Conservation (phyloP, 768 basidiomycete species). For the Lactifluus echinatus region DNA sequence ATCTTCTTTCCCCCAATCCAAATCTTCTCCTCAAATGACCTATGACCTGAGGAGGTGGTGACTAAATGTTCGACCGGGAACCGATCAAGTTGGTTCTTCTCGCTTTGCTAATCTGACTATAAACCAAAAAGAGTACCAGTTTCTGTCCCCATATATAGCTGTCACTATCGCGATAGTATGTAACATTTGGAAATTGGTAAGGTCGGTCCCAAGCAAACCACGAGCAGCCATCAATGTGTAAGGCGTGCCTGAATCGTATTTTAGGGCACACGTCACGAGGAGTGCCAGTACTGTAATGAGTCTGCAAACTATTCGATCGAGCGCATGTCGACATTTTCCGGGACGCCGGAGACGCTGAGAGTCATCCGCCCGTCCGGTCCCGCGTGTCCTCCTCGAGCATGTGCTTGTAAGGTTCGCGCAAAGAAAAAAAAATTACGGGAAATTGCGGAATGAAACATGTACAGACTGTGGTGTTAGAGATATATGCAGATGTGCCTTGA, state of each 20-base stretch:
- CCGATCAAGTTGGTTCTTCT: not conserved
- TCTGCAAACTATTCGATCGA: conserved; percentile 14
- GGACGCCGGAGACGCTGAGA: conserved; percentile 3
- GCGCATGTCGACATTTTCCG: conserved; percentile 7
- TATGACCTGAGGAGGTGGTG: conserved; percentile 6
- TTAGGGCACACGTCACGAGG: conserved; percentile 20
- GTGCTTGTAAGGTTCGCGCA: conserved; percentile 5
- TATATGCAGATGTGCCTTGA: conserved; percentile 4
- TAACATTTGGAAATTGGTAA: not conserved
- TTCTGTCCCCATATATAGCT: not conserved
- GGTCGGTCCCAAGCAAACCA: not conserved
- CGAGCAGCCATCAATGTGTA: conserved; percentile 1
- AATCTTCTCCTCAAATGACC: not conserved
- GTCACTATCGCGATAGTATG: not conserved
- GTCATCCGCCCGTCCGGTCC: not conserved
- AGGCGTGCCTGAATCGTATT: conserved; percentile 20
- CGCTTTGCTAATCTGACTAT: conserved; percentile 4
- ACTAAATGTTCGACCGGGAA: conserved; percentile 4
- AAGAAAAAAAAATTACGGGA: conserved; percentile 13
- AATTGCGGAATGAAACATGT: conserved; percentile 10
- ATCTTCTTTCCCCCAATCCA: not conserved
- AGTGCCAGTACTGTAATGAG: conserved; percentile 18
- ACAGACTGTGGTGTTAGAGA: not conserved
- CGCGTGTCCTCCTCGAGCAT: conserved; percentile 12
- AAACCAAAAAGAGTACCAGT: not conserved